Evolutionary conservation across 1,284 basidiomycete genomes (phyloP).

Genomic region (Leucoagaricus sp.): DNA sequence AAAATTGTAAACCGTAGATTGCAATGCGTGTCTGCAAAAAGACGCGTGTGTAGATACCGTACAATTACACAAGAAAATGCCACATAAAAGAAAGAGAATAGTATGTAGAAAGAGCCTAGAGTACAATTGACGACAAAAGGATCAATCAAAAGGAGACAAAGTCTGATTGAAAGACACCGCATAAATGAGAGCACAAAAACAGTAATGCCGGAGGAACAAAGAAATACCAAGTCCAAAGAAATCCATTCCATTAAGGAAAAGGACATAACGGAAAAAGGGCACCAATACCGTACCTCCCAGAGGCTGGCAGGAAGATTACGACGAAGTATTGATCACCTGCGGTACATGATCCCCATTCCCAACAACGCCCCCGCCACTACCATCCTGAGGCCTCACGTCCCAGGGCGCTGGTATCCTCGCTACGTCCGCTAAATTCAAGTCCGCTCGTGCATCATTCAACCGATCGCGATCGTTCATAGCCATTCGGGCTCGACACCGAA

Average conservation of each 20-base stretch:
- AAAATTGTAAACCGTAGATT: neutral
- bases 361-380: no score
- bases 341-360: conserved; percentile 1
- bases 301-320: neutral
- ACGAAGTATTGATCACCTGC: conserved; percentile 6
- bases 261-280: neutral
- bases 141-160: neutral
- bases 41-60: conserved; percentile 2
- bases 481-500: conserved; percentile 73
- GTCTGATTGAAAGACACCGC: neutral
- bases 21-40: neutral
- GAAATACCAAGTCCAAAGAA: neutral
- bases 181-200: conserved; percentile 9
- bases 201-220: conserved; percentile 3
- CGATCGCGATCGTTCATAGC: conserved; percentile 69
- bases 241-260: neutral
- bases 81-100: neutral
- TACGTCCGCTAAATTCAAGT: conserved; percentile 73
- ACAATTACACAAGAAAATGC: conserved; percentile 9
- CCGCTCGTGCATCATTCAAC: conserved; percentile 67
- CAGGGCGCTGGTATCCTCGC: conserved; percentile 73
- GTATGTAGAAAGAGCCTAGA: conserved; percentile 1
- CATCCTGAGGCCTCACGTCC: conserved; percentile 49
- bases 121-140: conserved; percentile 6
- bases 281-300: neutral